Base-by-base conservation (phyloP, 2,329 filamentous ascomycete species). In the Fusarium gaditjirri region DNA sequence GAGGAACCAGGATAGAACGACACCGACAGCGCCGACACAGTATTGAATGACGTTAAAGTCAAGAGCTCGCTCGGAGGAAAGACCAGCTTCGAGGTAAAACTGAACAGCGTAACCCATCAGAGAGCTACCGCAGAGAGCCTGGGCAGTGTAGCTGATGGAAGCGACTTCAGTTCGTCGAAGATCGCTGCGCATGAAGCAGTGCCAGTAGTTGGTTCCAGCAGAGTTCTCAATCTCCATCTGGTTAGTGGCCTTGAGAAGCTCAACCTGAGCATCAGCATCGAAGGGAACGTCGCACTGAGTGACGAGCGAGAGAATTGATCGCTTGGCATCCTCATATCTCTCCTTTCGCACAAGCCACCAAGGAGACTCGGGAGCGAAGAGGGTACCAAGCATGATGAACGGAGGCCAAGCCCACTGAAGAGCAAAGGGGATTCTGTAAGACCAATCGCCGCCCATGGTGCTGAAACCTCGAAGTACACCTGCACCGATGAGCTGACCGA, bases 331-430 rank as follows among this genome's bases (percentile, higher is more conserved):
- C 0, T 81, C 80, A 10, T 80, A 65, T 6, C 80, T 79, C 3
- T 81, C 83, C 29, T 79, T 78, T 14, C 85, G 81, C 14, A 85
- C 82, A 7, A 85, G 80, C 82, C 83, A 86, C 84, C 85, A 87
- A 1, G 85, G 85, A 2, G 83, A 85, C 67, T 87, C 85, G 0
- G 85, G 85, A 5, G 84, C 84, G n/a, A 85, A 81, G n/a, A 79
- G 74, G n/a, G 84, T 81, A 35, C 80, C 81, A 7, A 84, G 84
- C 75, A 13, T 87, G 78, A 4, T 84, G 83, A 6, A 84, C 0
- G 84, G 84, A 78, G 84, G 86, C 63, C 63, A 66, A 7, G 81
- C 68, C 85, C 86, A 87, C 73, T 87, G 85, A 6, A 86, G 66
- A 4, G 81, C 84, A 59, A 84, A 87, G 2, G 85, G 85, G 19